phyloP scores from a whole-genome alignment of 148 eudicot species.

The Selenicereus undatus region DNA sequence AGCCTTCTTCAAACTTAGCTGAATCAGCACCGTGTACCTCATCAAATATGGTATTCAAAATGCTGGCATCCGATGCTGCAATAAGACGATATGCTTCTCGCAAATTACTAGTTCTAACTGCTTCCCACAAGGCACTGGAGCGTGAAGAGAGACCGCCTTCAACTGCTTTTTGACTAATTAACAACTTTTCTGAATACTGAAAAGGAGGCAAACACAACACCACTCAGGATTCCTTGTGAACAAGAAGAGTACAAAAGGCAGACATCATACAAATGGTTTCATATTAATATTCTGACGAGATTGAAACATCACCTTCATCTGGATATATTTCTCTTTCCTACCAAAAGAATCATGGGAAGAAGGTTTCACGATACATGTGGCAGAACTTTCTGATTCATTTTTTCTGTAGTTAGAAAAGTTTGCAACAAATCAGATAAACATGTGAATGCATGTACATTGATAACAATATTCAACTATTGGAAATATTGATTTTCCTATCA shows the following conservation, averaged over 20 bases:
- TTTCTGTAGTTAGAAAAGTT: conserved; percentile 37
- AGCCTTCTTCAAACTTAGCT: conserved; percentile 27
- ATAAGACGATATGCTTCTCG: conserved; percentile 69
- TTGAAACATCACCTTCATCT: conserved; percentile 58
- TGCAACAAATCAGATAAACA: conserved; percentile 3
- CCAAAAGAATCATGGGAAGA: conserved; percentile 47
- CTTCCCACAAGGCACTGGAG: conserved; percentile 77
- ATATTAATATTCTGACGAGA: background rate
- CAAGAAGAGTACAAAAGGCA: background rate
- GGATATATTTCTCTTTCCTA: conserved; percentile 76
- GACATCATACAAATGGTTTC: background rate
- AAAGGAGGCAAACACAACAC: conserved; percentile 10
- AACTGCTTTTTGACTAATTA: conserved; percentile 43
- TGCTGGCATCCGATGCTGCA: conserved; percentile 50
- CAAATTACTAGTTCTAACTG: conserved; percentile 61
- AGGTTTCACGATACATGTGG: conserved; percentile 49
- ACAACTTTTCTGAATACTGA: conserved; percentile 71
- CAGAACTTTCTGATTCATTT: conserved; percentile 33
- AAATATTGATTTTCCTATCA: background rate
- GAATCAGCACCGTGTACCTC: conserved; percentile 37
- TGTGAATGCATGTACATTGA: background rate
- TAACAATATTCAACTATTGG: background rate
- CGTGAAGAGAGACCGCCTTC: conserved; percentile 31
- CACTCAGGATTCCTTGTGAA: background rate
- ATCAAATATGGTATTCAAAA: conserved; percentile 66